Evolutionary conservation across 768 basidiomycete species (phyloP).

Genomic region (Boletales sp.): DNA sequence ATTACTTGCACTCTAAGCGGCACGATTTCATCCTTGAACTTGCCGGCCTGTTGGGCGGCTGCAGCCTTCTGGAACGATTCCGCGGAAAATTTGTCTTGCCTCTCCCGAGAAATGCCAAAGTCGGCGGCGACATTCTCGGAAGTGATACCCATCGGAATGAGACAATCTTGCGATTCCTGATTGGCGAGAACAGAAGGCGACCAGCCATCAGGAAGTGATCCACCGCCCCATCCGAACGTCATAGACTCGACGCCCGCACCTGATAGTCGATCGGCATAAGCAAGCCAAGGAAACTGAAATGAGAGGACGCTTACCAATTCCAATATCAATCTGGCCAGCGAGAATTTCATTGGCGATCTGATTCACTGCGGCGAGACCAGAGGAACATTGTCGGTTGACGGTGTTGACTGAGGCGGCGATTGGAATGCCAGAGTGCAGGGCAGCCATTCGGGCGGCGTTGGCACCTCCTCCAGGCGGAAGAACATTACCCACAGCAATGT

Average conservation of each 20-base stretch:
- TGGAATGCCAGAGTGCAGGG: slow-evolving; percentile 82
- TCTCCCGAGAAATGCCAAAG: slow-evolving; percentile 66
- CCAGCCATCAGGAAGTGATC: slow-evolving; percentile 51
- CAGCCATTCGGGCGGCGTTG: slow-evolving; percentile 78
- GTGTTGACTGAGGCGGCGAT: slow-evolving; percentile 71
- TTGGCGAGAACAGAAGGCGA: slow-evolving; percentile 63
- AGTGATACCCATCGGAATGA: slow-evolving; percentile 89
- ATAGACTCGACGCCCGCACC: slow-evolving; percentile 90
- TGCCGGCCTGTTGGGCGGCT: slow-evolving; percentile 73
- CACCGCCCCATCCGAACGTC: slow-evolving; percentile 71
- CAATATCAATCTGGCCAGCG: slow-evolving; percentile 81
- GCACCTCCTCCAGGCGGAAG: slow-evolving; percentile 87
- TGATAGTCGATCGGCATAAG: slow-evolving; percentile 24
- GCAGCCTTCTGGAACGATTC: slow-evolving; percentile 82
- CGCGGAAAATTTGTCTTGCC: slow-evolving; percentile 86
- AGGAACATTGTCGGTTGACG: slow-evolving; percentile 89
- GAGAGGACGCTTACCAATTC: slow-evolving; percentile 59
- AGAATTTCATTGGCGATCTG: slow-evolving; percentile 80
- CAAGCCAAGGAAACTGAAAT: not conserved
- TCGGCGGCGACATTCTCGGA: slow-evolving; percentile 89
- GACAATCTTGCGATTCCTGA: slow-evolving; percentile 74
- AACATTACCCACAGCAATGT: slow-evolving; percentile 84
- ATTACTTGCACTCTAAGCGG: slow-evolving; percentile 68
- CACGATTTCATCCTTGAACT: slow-evolving; percentile 80
- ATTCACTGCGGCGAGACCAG: slow-evolving; percentile 77